These are phyloP conservation scores for Murraya paniculata DNA, from an alignment of 345 rosid genomes.

Conservation along the genomic window DNA sequence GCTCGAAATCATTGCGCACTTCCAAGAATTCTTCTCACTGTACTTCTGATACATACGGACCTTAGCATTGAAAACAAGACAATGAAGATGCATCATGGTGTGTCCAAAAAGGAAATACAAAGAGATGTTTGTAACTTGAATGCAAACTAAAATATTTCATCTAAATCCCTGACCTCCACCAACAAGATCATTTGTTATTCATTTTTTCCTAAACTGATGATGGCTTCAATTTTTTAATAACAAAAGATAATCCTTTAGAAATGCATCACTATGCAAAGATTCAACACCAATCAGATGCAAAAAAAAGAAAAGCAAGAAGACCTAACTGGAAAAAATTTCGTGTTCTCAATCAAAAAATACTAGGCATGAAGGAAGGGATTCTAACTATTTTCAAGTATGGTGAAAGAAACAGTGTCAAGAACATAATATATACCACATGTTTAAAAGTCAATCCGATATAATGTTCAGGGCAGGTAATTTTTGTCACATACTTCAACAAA, in stretches of 20 bases:
- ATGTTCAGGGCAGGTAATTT: constrained; percentile 9
- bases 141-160: background rate
- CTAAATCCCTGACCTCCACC: background rate
- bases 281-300: background rate
- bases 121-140: background rate
- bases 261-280: background rate
- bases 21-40: constrained; percentile 84
- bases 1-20: constrained; percentile 54
- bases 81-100: constrained; percentile 14
- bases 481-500: background rate
- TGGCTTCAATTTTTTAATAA: background rate
- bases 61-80: constrained; percentile 34
- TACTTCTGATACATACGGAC: constrained; percentile 88
- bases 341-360: background rate
- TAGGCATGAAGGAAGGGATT: constrained; percentile 2
- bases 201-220: background rate
- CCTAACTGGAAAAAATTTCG: background rate
- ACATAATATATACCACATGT: background rate
- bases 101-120: constrained; percentile 6
- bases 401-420: background rate
- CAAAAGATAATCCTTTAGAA: background rate
- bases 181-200: background rate
- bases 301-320: background rate
- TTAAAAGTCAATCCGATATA: background rate
- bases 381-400: background rate